Evolutionary conservation across 2,329 filamentous ascomycete genomes (phyloP).

Genomic region (Colletotrichum incanum): DNA sequence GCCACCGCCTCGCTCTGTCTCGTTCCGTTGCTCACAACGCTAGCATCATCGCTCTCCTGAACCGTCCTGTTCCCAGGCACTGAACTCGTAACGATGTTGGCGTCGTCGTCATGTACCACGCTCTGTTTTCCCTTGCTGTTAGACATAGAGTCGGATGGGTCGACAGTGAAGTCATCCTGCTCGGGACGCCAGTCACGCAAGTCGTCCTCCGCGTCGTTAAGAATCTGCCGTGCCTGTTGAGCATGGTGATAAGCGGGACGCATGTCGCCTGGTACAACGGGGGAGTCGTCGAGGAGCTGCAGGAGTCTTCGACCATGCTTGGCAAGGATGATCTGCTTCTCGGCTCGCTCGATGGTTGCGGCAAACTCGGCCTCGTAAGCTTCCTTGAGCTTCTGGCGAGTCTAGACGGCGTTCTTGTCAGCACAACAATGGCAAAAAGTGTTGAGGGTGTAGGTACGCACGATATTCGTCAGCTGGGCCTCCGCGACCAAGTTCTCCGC

Average conservation of each 20-base stretch:
- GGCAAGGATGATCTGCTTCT: constrained; percentile 96
- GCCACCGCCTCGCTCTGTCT: constrained; percentile 27
- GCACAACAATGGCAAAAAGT: neutral
- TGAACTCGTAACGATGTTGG: constrained; percentile 27
- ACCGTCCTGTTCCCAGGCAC: constrained; percentile 3
- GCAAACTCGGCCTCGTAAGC: constrained; percentile 91
- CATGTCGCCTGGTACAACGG: constrained; percentile 88
- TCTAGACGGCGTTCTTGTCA: constrained; percentile 64
- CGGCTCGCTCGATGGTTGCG: constrained; percentile 93
- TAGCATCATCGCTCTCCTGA: constrained; percentile 5
- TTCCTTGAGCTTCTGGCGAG: constrained; percentile 95
- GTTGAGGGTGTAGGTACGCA: constrained; percentile 62
- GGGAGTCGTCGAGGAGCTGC: constrained; percentile 88
- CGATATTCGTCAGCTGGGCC: constrained; percentile 95
- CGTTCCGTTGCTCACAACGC: constrained; percentile 14
- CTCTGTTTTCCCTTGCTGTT: constrained; percentile 27
- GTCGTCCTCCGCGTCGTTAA: constrained; percentile 94
- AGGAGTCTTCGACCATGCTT: constrained; percentile 90
- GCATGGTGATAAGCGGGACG: constrained; percentile 78
- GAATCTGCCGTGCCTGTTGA: constrained; percentile 82
- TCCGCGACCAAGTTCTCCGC: constrained; percentile 97
- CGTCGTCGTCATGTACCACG: constrained; percentile 32
- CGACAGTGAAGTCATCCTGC: constrained; percentile 50
- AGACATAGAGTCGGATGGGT: constrained; percentile 22
- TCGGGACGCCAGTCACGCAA: constrained; percentile 80